Base-by-base conservation (phyloP, 495 filamentous ascomycete genomes). In the Pyrenopolyporus hunteri region DNA sequence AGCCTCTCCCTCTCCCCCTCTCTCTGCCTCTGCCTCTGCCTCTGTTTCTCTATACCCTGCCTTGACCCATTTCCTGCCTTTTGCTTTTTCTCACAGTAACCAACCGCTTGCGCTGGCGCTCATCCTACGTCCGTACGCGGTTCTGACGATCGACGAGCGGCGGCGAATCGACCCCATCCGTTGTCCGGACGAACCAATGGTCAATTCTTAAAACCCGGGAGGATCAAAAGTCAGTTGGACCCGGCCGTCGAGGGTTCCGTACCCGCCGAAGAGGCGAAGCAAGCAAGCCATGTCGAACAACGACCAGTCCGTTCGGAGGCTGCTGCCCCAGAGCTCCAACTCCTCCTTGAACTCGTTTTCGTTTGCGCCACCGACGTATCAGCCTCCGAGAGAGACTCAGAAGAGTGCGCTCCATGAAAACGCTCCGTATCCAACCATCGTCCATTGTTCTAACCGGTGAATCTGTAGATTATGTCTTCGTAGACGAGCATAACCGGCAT, bases 401-500 rank as follows among this genome's bases (percentile, higher is more conserved):
- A 87, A 87, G 66, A 88, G 85, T 88, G 72, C 73, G 85, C 62
- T 35, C 29, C 46, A 42, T 46, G 54, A 52, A 20, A 32, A 39
- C 42, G 42, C 48, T 55, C 64, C 37, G 29, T 44, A 44, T 36
- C 7, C 32, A 22, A 25, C 29, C 45, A 16, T 45, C 17, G 7
- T 20, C 48, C 22, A 20, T 39, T 48, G 19, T 62, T 67, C 68
- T 73, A 57, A 67, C 64, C 5, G 25, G 29, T 9, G 26, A 31
- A 33, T 23, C 51, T 58, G 20, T 62, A 97, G 93, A 97, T 70
- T 98, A 97, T 89, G 94, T 99, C 40, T 99, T 99, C 68, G 94
- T 99, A 46, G 95, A 99, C 73, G 94, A 99, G 75, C 93, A 99
- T 72, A 99, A 98, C 75, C 87, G 94, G 37, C 94, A 99, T 76